Evolutionary conservation across 352 stramenopile genomes (phyloP).

Genomic region (Globisporangium polare): DNA sequence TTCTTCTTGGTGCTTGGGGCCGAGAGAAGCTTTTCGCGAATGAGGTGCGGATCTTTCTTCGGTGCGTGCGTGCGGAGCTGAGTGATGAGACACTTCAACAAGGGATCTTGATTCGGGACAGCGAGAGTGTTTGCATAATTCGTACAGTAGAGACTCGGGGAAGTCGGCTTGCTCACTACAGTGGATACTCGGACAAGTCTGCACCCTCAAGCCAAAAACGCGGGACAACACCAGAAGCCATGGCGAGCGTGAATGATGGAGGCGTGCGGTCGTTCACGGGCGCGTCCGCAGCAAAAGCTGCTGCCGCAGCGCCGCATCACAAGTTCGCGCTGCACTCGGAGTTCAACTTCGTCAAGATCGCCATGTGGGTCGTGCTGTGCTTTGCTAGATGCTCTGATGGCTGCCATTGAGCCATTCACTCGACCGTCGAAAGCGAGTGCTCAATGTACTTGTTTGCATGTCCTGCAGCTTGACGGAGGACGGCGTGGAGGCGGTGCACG

Average conservation of each 20-base stretch:
- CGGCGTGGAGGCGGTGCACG: conserved; percentile 26
- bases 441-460: background rate
- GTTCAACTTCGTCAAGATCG: conserved; percentile 56
- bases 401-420: background rate
- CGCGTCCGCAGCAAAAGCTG: background rate
- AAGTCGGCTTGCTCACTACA: background rate
- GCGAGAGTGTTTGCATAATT: background rate
- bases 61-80: no score
- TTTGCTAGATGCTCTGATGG: background rate
- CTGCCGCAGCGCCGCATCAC: conserved; percentile 34
- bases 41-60: background rate
- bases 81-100: background rate
- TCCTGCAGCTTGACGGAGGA: conserved; percentile 49
- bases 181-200: background rate
- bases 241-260: conserved; percentile 3
- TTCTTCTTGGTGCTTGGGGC: background rate
- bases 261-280: background rate
- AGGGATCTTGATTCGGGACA: background rate
- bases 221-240: background rate
- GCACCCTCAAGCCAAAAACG: background rate
- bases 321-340: conserved; percentile 65
- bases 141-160: background rate
- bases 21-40: background rate
- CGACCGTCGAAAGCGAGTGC: background rate
- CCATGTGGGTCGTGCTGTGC: conserved; percentile 39